Percentiles rank a stretch among this genome's conserved stretches.
phyloP scores from a whole-genome alignment of 2,329 filamentous ascomycete genomes.

The Colletotrichum theobromicola region DNA sequence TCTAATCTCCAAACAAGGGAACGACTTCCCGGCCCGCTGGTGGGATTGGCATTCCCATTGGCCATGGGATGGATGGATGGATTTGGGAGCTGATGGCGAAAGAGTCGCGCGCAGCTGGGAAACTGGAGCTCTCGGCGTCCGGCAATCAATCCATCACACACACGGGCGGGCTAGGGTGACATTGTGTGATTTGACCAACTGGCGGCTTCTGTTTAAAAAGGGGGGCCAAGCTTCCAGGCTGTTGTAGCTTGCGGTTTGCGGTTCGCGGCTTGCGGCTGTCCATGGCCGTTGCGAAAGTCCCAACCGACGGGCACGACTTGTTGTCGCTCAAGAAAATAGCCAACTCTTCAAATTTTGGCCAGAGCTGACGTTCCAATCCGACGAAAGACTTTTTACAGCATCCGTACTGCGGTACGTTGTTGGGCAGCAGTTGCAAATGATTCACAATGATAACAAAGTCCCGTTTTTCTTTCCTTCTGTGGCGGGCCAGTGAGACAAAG shows the following conservation, averaged over 20 bases:
- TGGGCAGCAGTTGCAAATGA: background rate
- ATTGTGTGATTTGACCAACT: background rate
- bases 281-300: background rate
- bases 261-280: too few relatives aligned
- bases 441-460: background rate
- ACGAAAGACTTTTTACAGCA: background rate
- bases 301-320: too few relatives aligned
- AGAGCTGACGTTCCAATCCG: background rate
- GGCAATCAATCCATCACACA: slow-evolving; percentile 12
- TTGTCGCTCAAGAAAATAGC: background rate
- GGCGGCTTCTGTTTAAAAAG: background rate
- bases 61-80: background rate
- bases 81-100: background rate
- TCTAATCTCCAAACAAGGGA: background rate
- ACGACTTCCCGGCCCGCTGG: background rate
- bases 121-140: background rate
- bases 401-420: too few relatives aligned
- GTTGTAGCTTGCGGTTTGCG: too few relatives aligned
- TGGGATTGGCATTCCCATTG: background rate
- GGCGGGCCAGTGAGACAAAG: background rate
- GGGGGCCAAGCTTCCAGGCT: background rate
- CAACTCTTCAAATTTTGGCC: background rate
- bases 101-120: background rate
- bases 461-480: background rate
- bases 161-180: background rate